Evolutionary conservation across 23 red algal genomes (phyloP).

Genomic region (Porphyridium purpureum): DNA sequence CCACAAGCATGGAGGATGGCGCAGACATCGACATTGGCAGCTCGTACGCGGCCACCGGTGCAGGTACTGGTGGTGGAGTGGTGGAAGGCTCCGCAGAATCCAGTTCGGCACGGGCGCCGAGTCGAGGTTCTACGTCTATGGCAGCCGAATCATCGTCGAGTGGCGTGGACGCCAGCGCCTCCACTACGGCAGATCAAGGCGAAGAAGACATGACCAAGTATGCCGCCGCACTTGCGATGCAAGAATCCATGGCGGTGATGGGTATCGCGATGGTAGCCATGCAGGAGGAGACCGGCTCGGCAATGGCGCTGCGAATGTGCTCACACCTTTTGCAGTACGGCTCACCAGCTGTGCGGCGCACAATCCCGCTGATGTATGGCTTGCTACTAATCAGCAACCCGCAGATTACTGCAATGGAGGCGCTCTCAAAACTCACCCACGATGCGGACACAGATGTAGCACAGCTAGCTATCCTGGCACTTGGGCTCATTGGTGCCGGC

Average conservation of each 20-base stretch:
- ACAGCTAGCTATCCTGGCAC: conserved; percentile 50
- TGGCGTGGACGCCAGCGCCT: too few relatives aligned
- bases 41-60: too few relatives aligned
- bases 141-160: too few relatives aligned
- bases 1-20: too few relatives aligned
- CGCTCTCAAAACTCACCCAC: conserved; percentile 83
- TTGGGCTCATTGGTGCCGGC: conserved; percentile 79
- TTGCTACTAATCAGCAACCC: conserved; percentile 71
- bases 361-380: conserved; percentile 70
- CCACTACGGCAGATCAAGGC: too few relatives aligned
- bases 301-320: conserved; percentile 71
- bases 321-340: conserved; percentile 85
- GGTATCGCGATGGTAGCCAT: conserved; percentile 59
- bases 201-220: too few relatives aligned
- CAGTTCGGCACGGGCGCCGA: too few relatives aligned
- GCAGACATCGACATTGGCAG: too few relatives aligned
- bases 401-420: conserved; percentile 50
- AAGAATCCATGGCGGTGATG: conserved; percentile 51
- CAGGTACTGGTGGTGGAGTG: too few relatives aligned
- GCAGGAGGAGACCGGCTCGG: conserved; percentile 66
- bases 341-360: conserved; percentile 36
- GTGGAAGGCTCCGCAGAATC: too few relatives aligned
- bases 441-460: conserved; percentile 82
- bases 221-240: too few relatives aligned
- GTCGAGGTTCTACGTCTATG: too few relatives aligned